phyloP scores from a whole-genome alignment of 148 eudicot species.

The Polygonum maritimum region DNA sequence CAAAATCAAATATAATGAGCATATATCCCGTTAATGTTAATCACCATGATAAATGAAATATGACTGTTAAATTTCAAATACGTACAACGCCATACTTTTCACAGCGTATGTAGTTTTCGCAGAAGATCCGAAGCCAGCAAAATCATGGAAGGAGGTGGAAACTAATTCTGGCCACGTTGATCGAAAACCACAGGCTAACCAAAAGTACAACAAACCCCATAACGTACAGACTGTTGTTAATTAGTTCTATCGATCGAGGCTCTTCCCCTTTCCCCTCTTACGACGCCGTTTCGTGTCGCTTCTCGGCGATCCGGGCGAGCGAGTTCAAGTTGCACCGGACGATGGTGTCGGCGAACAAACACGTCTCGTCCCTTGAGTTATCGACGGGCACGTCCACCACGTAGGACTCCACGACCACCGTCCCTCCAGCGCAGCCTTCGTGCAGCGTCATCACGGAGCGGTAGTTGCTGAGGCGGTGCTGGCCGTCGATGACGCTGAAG shows the following conservation, averaged over 20 bases:
- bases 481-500: conserved; percentile 65
- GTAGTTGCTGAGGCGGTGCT: conserved; percentile 62
- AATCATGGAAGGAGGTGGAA: no score
- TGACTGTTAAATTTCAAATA: background rate
- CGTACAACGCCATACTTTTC: background rate
- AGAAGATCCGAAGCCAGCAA: background rate
- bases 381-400: conserved; percentile 61
- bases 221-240: background rate
- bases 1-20: background rate
- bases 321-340: conserved; percentile 67
- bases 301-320: conserved; percentile 52
- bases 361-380: conserved; percentile 54
- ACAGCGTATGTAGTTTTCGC: background rate
- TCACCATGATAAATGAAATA: background rate
- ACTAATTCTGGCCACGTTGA: background rate
- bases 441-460: conserved; percentile 59
- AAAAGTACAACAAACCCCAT: background rate
- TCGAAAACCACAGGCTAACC: background rate
- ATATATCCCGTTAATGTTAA: background rate
- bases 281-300: background rate
- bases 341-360: conserved; percentile 64
- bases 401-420: conserved; percentile 58
- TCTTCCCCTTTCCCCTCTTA: background rate
- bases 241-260: no score
- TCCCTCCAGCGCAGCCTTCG: conserved; percentile 17